Evolutionary conservation across 495 filamentous ascomycete species (phyloP).

Genomic region (Chaetomidium leptoderma): DNA sequence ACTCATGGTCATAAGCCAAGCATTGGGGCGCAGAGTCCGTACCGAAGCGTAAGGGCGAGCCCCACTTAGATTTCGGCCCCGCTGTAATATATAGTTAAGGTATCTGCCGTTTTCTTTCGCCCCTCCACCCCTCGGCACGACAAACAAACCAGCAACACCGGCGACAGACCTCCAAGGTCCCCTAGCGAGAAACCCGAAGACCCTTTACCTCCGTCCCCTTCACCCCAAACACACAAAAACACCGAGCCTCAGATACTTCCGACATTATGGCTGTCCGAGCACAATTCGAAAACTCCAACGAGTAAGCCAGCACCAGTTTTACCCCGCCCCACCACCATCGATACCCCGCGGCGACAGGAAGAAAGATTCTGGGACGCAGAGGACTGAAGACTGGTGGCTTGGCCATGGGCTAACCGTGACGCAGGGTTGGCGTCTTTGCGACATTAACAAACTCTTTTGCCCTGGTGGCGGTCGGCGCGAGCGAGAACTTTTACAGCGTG

Average conservation of each 20-base stretch:
- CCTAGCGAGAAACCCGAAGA: not conserved
- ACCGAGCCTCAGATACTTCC: slow-evolving; percentile 3
- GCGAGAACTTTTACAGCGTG: slow-evolving; percentile 96
- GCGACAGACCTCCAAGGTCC: not conserved
- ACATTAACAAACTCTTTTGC: slow-evolving; percentile 96
- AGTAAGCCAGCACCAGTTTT: slow-evolving; percentile 54
- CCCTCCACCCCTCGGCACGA: slow-evolving; percentile 12
- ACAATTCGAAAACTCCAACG: slow-evolving; percentile 98
- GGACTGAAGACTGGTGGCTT: too few relatives aligned
- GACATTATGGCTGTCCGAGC: slow-evolving; percentile 71
- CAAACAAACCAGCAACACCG: slow-evolving; percentile 16
- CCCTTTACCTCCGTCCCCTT: slow-evolving; percentile 9
- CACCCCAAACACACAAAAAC: slow-evolving; percentile 15
- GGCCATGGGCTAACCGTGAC: not conserved
- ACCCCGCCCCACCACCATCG: slow-evolving; percentile 21
- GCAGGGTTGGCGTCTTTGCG: slow-evolving; percentile 90
- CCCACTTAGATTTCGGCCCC: slow-evolving; percentile 3
- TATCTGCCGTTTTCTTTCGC: slow-evolving; percentile 8
- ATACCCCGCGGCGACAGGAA: slow-evolving; percentile 22
- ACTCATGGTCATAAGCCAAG: not conserved
- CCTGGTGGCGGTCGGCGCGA: slow-evolving; percentile 86
- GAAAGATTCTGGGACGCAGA: not conserved
- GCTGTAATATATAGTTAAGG: slow-evolving; percentile 4
- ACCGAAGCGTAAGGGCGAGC: not conserved
- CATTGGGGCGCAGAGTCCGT: not conserved